Evolutionary conservation across 2,329 filamentous ascomycete species (phyloP), one percentile per base, ranked within the genome.

Genomic region (Fusarium papillatum): DNA sequence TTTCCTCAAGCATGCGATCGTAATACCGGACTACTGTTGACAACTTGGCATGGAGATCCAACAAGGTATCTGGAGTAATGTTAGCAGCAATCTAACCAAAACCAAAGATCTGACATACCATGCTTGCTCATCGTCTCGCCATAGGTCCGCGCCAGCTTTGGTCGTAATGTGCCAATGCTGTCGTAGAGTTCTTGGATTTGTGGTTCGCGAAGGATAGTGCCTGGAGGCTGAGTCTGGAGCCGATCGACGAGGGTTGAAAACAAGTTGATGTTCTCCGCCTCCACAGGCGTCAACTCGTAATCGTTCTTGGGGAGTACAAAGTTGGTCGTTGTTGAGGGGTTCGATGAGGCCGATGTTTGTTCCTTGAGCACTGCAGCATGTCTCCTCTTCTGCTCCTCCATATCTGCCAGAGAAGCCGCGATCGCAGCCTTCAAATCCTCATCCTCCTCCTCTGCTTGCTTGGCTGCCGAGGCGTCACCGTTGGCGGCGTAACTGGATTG

Each of bases 111-210:
- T 38, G 36, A 16, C 91, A 82, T 87, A 95, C 95, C 96, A 84
- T 98, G 97, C 85, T 99, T 99, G 90, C 97, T 98, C 97, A 99
- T 98, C 0, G 97, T 98, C 86, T 99, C 97, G 67, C 97, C 97
- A 82, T 98, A 98, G 0, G 96, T 98, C 69, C 97, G 91, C 7
- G 97, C 97, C 67, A 99, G 88, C 84, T 99, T 99, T 2, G 97
- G 97, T 62, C 97, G 91, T 74, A 99, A 87, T 19, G 95, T 90
- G n/a, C 96, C 95, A 79, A 99, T 98, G 79, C 96, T 97, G 81
- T 98, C 97, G 82, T 99, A 99, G 7, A 99, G 88, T 85, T 99
- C 97, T 84, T 99, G 97, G 63, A 99, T 98, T 82, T 98, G 97
- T 2, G 97, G 97, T 81, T 99, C 97, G 61, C 97, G 90, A n/a